A percentile compares a stretch with the other conserved stretches of the same genome.
These are phyloP conservation scores for Betula pendula DNA, from an alignment of 306 rosid species.

Conservation along the genomic window DNA sequence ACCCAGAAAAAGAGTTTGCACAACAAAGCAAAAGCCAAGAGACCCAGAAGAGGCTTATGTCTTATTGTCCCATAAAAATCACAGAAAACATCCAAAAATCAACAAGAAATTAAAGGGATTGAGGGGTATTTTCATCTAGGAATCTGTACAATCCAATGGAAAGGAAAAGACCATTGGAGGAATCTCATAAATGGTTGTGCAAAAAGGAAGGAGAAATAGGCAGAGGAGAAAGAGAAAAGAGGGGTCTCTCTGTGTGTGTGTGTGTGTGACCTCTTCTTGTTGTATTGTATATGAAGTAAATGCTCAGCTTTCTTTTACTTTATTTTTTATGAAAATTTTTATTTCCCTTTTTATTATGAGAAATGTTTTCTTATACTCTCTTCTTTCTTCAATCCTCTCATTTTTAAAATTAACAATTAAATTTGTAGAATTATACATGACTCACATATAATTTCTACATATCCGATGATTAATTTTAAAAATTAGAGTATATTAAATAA, in stretches of 20 bases:
- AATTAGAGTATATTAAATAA: too few species aligned
- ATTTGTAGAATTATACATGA: too few species aligned
- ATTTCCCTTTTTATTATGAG: conserved; percentile 7
- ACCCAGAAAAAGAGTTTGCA: conserved; percentile 58
- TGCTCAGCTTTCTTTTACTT: conserved; percentile 47
- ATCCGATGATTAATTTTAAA: too few species aligned
- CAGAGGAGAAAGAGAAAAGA: conserved; percentile 38
- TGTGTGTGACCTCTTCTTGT: conserved; percentile 62
- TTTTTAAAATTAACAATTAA: too few species aligned
- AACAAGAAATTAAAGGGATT: conserved; percentile 54
- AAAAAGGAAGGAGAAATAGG: conserved; percentile 65
- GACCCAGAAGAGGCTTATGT: conserved; percentile 68
- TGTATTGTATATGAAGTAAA: conserved; percentile 74
- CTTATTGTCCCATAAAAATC: conserved; percentile 39
- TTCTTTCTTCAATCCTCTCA: too few species aligned
- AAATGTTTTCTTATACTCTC: too few species aligned
- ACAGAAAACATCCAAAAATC: conserved; percentile 45
- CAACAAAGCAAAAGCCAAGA: conserved; percentile 56
- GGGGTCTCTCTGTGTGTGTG: conserved; percentile 31
- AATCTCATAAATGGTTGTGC: conserved; percentile 81
- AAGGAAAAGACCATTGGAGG: conserved; percentile 69
- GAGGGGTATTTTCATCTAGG: conserved; percentile 43
- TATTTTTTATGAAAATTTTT: conserved; percentile 36
- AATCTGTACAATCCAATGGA: conserved; percentile 71
- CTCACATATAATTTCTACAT: too few species aligned